These are phyloP conservation scores for Cucumis variabilis DNA, from an alignment of 331 rosid species.

Conservation along the genomic window DNA sequence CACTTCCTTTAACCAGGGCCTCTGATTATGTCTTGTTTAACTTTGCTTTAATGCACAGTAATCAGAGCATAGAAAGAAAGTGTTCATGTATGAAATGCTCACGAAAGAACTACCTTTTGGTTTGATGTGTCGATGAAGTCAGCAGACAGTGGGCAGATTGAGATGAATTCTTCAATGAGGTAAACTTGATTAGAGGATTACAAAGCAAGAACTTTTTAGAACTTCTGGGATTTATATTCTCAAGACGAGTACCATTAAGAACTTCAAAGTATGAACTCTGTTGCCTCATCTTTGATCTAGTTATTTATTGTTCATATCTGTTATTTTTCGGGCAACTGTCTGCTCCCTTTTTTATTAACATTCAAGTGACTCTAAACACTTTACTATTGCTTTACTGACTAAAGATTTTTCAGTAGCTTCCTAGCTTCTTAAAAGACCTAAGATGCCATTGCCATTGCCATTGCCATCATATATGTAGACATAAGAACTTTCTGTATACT, in stretches of 20 bases:
- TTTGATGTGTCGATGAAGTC: conserved; percentile 52
- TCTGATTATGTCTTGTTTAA: conserved; percentile 19
- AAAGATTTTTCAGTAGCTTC: no score
- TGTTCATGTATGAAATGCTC: conserved; percentile 60
- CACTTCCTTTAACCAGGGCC: background rate
- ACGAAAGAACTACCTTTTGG: conserved; percentile 52
- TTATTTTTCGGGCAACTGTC: background rate
- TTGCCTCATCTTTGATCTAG: background rate
- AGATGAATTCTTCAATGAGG: conserved; percentile 61
- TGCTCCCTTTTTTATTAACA: background rate
- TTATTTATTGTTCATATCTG: background rate
- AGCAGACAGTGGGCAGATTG: conserved; percentile 55
- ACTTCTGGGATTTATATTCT: no score
- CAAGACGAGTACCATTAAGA: no score
- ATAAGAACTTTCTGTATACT: background rate
- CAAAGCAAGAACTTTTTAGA: background rate
- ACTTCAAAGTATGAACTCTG: background rate
- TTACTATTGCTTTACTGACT: no score
- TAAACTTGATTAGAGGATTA: conserved; percentile 52
- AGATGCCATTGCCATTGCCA: no score
- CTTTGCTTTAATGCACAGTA: conserved; percentile 31
- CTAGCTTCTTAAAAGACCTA: no score
- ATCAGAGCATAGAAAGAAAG: background rate
- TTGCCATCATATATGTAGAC: background rate
- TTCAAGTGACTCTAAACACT: background rate